Conservation (phyloP, 1,284 basidiomycete genomes). For the Rhodotorula sp. region DNA sequence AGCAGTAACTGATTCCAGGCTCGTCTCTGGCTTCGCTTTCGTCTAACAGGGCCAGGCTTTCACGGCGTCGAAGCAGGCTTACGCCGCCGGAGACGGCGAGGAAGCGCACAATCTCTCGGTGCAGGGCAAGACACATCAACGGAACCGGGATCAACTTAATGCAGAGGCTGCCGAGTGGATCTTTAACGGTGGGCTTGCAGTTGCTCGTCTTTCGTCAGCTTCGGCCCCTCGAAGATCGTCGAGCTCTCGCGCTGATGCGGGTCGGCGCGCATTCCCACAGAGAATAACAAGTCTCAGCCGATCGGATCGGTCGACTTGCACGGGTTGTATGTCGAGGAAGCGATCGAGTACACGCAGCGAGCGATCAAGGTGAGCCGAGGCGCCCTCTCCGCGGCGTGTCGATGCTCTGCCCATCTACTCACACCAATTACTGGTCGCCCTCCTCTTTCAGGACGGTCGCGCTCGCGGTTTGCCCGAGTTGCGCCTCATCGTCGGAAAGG, state of each 20-base stretch:
- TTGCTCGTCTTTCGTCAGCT: too few relatives aligned
- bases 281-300: slow-evolving; percentile 75
- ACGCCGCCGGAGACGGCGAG: slow-evolving; percentile 68
- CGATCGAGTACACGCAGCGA: slow-evolving; percentile 48
- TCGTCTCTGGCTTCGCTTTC: too few relatives aligned
- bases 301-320: slow-evolving; percentile 79
- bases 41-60: slow-evolving; percentile 30
- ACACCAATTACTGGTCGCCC: too few relatives aligned
- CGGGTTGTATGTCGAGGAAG: slow-evolving; percentile 80
- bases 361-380: slow-evolving; percentile 26
- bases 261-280: slow-evolving; percentile 50
- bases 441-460: slow-evolving; percentile 59
- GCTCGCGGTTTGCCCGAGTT: slow-evolving; percentile 65
- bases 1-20: too few relatives aligned
- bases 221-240: not conserved
- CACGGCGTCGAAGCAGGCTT: slow-evolving; percentile 62
- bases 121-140: slow-evolving; percentile 77
- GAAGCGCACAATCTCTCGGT: slow-evolving; percentile 78
- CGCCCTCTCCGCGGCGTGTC: not conserved
- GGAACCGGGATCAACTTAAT: slow-evolving; percentile 76
- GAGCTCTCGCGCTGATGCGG: not conserved
- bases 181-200: slow-evolving; percentile 61
- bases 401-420: too few relatives aligned
- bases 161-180: slow-evolving; percentile 86
- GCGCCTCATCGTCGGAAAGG: slow-evolving; percentile 79